Evolutionary conservation across 805 yeast genomes (phyloP).

Genomic region (Danielozyma ontarioensis): DNA sequence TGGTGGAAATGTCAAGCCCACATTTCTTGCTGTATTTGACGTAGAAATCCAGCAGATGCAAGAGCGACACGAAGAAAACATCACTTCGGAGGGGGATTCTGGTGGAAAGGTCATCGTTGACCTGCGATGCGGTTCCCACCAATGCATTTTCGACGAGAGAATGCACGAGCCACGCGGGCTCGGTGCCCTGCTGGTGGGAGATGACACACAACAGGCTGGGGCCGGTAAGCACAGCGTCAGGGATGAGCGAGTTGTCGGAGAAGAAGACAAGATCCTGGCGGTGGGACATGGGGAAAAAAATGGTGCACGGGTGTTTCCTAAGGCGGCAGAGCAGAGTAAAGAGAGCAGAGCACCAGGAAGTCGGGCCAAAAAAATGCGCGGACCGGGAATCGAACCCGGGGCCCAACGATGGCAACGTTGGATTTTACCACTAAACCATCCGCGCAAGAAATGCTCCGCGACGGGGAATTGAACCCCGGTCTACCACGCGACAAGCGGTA

Average conservation of each 20-base stretch:
- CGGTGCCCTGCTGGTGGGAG: conserved; percentile 43
- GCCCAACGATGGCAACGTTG: conserved; percentile 12
- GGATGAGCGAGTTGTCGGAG: conserved; percentile 44
- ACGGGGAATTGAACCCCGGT: conserved; percentile 18
- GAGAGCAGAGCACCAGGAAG: too few species aligned
- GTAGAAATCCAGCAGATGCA: conserved; percentile 27
- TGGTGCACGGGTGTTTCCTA: too few species aligned
- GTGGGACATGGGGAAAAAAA: conserved; percentile 26
- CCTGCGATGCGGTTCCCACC: conserved; percentile 43
- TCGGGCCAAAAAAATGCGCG: conserved; percentile 2
- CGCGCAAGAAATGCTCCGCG: conserved; percentile 11
- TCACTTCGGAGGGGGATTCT: conserved; percentile 18
- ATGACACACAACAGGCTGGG: conserved; percentile 19
- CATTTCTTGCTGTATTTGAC: conserved; percentile 32
- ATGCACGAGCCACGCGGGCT: conserved; percentile 59
- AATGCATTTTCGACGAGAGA: conserved; percentile 50
- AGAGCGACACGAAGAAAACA: conserved; percentile 32
- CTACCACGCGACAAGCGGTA: conserved; percentile 17
- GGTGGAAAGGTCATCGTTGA: conserved; percentile 22
- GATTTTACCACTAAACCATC: conserved; percentile 10
- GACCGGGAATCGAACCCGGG: conserved; percentile 11
- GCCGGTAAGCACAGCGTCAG: conserved; percentile 17
- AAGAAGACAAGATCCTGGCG: conserved; percentile 56
- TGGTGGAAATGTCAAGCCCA: conserved; percentile 27
- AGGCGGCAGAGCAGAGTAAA: too few species aligned